Percentiles rank a stretch among this genome's conserved stretches.
These are phyloP conservation scores for Smittium mucronatum DNA, from an alignment of 371 early-diverging fungal species.

Conservation along the genomic window DNA sequence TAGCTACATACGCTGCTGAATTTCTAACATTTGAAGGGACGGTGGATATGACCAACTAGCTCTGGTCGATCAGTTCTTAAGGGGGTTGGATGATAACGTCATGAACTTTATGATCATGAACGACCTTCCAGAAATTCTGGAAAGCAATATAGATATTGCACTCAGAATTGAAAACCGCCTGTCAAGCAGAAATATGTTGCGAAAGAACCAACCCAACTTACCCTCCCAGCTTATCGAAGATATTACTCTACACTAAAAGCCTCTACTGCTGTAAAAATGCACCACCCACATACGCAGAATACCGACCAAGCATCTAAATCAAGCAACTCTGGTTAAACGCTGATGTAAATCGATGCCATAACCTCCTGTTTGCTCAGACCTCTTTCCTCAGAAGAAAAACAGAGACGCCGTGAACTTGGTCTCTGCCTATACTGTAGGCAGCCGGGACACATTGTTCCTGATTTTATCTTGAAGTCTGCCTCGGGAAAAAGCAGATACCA, in stretches of 20 bases:
- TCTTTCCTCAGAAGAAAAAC: neutral
- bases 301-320: neutral
- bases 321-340: neutral
- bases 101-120: neutral
- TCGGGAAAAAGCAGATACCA: neutral
- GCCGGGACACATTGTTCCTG: neutral
- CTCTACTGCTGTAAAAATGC: neutral
- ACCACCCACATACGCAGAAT: neutral
- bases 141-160: neutral
- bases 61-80: neutral
- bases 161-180: constrained; percentile 1
- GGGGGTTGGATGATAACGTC: neutral
- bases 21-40: neutral
- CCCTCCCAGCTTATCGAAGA: no score
- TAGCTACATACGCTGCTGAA: constrained; percentile 3
- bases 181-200: neutral
- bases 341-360: neutral
- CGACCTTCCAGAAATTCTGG: neutral
- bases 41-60: constrained; percentile 2
- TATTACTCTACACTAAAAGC: no score
- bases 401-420: neutral
- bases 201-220: neutral
- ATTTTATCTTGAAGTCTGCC: neutral
- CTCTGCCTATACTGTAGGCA: constrained; percentile 7
- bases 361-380: neutral